Percentiles rank a stretch among this genome's conserved stretches.
These are phyloP conservation scores for Exserohilum rostratum DNA, from an alignment of 2,329 filamentous ascomycete genomes.

Conservation along the genomic window DNA sequence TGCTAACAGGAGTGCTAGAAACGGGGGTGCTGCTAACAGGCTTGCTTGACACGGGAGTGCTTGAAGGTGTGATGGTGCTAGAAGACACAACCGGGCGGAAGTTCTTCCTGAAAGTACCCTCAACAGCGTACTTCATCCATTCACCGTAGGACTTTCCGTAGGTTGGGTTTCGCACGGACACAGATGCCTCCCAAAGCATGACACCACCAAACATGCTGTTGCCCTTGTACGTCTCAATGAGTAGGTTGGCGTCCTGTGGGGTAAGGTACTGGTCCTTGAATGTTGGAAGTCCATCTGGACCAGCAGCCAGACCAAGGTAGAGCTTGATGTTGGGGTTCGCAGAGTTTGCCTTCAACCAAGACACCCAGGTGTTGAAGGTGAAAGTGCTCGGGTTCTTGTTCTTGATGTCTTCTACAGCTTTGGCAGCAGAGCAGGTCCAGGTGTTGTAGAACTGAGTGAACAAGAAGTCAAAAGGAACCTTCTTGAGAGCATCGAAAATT, in stretches of 20 bases:
- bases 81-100: conserved; percentile 24
- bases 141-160: conserved; percentile 54
- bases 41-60: not conserved
- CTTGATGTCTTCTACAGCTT: conserved; percentile 40
- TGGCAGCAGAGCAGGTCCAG: conserved; percentile 55
- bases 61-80: conserved; percentile 6
- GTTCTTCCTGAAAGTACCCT: conserved; percentile 27
- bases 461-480: conserved; percentile 58
- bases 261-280: conserved; percentile 54
- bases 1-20: not conserved
- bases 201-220: conserved; percentile 60
- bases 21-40: not conserved
- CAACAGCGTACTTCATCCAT: conserved; percentile 54
- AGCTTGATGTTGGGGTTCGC: conserved; percentile 56
- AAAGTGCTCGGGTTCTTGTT: conserved; percentile 45
- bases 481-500: conserved; percentile 53
- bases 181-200: conserved; percentile 65
- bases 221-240: conserved; percentile 49
- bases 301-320: conserved; percentile 58
- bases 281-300: conserved; percentile 24
- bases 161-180: conserved; percentile 54
- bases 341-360: conserved; percentile 46
- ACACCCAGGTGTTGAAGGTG: conserved; percentile 54
- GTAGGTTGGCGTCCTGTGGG: conserved; percentile 52
- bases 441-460: conserved; percentile 65